phyloP scores from a whole-genome alignment of 2,329 filamentous ascomycete species.

The Trichoderma aggressivum region DNA sequence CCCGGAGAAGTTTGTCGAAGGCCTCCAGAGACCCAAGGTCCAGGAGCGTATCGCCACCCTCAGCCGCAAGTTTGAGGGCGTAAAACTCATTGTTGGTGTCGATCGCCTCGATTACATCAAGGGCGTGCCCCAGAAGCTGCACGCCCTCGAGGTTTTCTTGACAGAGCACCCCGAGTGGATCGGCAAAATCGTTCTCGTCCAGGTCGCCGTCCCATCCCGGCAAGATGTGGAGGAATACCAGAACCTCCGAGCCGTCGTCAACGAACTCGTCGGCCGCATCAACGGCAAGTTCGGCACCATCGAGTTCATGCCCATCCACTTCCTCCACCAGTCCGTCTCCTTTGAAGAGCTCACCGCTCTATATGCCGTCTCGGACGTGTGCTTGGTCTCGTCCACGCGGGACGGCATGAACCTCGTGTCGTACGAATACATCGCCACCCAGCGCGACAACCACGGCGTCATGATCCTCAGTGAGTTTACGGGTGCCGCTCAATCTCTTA shows the following conservation, averaged over 20 bases:
- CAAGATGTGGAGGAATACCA: conserved; percentile 98
- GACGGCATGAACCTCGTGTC: conserved; percentile 99
- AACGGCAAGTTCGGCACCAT: conserved; percentile 96
- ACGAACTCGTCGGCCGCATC: conserved; percentile 93
- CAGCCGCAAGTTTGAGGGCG: conserved; percentile 87
- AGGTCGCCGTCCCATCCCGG: conserved; percentile 90
- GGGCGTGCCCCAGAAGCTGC: conserved; percentile 94
- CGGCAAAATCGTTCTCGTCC: conserved; percentile 91
- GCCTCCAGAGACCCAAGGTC: conserved; percentile 78
- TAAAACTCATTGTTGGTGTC: conserved; percentile 94
- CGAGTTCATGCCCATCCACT: conserved; percentile 98
- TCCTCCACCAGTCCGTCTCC: conserved; percentile 91
- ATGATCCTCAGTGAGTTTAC: conserved; percentile 97
- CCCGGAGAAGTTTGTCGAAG: conserved; percentile 91
- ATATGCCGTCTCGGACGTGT: conserved; percentile 88
- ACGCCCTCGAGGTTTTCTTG: conserved; percentile 93
- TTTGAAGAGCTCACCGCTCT: conserved; percentile 94
- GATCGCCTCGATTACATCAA: conserved; percentile 99
- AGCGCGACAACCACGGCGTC: conserved; percentile 83
- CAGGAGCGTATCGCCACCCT: conserved; percentile 82
- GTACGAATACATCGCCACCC: conserved; percentile 96
- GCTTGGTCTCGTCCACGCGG: conserved; percentile 89
- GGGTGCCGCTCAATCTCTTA: conserved; percentile 89
- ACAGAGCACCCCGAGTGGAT: conserved; percentile 98
- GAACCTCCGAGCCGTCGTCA: conserved; percentile 90